Base-by-base conservation (phyloP, 129 eudicot genomes). In the Escallonia herrerae region DNA sequence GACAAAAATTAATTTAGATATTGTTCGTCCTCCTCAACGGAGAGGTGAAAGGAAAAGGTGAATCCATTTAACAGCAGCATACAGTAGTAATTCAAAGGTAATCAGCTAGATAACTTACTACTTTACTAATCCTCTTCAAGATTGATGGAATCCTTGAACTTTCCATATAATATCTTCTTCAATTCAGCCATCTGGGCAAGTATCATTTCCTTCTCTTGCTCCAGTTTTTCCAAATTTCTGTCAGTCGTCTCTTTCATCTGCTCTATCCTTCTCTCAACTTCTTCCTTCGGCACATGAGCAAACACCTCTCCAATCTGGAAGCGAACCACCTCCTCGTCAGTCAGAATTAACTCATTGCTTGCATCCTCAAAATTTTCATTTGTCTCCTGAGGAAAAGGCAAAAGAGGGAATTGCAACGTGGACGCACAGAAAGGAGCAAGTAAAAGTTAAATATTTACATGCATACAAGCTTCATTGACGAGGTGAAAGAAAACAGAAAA, bases 221-320 rank as follows among this genome's bases (percentile, higher is more conserved):
- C 75, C 5, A 94, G 84, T 70, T 94, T 89, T 80, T 82, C 83
- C 76, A 89, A 70, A 77, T 71, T 82, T 71, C 82, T 84, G 82
- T 73, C 67, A 1, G 90, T 82, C 44, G 41, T 61, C 69, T 84
- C 90, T 74, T 82, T 81, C 97, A 94, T 80, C 73, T 81, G 55
- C 56, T 94, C 99, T 15, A 94, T 82, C 74, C 90, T 76, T 45
- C 49, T 82, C 77, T 94, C 97, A 3, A 94, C 99, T 74, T 94
- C 99, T 5, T 89, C 99, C 67, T 72, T 89, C 3, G 95, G 89
- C 56, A 89, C 84, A 60, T 94, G 99, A 61, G 86, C 93, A 72
- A 94, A 94, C 6, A 94, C 93, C 87, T 94, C 99, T 2, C 99
- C 99, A 12, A 94, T 94, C 52, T 94, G 99, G 82, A 94, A 94